phyloP scores from a whole-genome alignment of 1,139 yeast genomes.

The Blastobotrys elegans region DNA sequence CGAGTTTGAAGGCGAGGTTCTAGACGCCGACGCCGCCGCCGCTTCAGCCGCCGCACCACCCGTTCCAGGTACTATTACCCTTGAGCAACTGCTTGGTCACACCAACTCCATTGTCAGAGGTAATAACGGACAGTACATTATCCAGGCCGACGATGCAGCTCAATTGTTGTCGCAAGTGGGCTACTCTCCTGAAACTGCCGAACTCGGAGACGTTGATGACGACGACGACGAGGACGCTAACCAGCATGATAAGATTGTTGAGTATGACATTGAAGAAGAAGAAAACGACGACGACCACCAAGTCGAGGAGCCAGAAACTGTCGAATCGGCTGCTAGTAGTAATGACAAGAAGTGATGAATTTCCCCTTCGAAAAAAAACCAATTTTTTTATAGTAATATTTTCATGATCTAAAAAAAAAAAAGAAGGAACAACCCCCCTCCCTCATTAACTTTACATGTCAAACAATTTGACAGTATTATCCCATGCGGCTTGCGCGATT shows the following conservation, averaged over 20 bases:
- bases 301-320: slow-evolving; percentile 16
- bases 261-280: too few relatives aligned
- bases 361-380: background rate
- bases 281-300: slow-evolving; percentile 16
- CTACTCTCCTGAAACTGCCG: slow-evolving; percentile 12
- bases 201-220: slow-evolving; percentile 13
- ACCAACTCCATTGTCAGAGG: slow-evolving; percentile 13
- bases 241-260: slow-evolving; percentile 9
- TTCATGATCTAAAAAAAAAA: too few relatives aligned
- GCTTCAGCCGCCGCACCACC: background rate
- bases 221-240: slow-evolving; percentile 16
- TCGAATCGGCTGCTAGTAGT: slow-evolving; percentile 3
- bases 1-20: slow-evolving; percentile 15
- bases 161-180: slow-evolving; percentile 19
- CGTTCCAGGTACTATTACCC: slow-evolving; percentile 10
- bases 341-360: background rate
- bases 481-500: slow-evolving; percentile 59
- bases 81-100: slow-evolving; percentile 21
- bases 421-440: background rate
- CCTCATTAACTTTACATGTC: slow-evolving; percentile 22
- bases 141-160: slow-evolving; percentile 20
- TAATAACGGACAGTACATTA: slow-evolving; percentile 17
- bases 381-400: too few relatives aligned
- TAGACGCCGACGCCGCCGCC: background rate
- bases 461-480: slow-evolving; percentile 58